phyloP scores from a whole-genome alignment of 495 filamentous ascomycete genomes.

The Penicillium mononematosum region DNA sequence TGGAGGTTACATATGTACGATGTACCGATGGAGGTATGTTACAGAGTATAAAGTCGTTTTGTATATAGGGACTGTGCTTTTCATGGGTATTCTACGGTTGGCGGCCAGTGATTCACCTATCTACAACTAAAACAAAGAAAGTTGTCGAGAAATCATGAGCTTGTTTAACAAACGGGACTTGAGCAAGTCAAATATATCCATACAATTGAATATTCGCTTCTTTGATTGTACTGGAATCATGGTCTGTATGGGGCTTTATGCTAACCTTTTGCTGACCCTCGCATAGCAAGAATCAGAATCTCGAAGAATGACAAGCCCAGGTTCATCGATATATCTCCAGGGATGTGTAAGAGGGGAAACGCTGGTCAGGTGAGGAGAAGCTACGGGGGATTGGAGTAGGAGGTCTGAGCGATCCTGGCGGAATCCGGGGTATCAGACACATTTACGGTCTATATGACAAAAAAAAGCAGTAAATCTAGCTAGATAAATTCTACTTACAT shows the following conservation, averaged over 20 bases:
- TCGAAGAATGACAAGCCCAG: neutral
- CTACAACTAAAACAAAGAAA: neutral
- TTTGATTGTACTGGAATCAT: neutral
- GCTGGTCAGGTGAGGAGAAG: constrained; percentile 11
- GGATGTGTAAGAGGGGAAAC: constrained; percentile 4
- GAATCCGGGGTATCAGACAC: constrained; percentile 1
- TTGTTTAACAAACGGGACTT: neutral
- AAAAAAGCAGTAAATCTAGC: neutral
- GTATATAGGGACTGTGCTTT: neutral
- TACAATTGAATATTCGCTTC: neutral
- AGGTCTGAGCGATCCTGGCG: constrained; percentile 8
- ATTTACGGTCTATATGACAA: neutral
- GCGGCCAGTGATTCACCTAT: neutral
- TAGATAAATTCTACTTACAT: neutral
- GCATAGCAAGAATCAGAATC: neutral
- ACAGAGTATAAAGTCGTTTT: neutral
- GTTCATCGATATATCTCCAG: neutral
- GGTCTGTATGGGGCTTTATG: neutral
- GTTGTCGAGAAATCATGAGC: neutral
- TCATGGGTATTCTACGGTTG: neutral
- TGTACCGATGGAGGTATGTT: neutral
- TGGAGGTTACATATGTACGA: neutral
- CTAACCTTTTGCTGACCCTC: neutral
- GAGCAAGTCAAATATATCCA: neutral
- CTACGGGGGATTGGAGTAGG: constrained; percentile 13